A percentile compares a stretch with the other conserved stretches of the same genome.
These are phyloP conservation scores for Arthrobotrys conoides DNA, from an alignment of 2,329 filamentous ascomycete species.

Conservation along the genomic window DNA sequence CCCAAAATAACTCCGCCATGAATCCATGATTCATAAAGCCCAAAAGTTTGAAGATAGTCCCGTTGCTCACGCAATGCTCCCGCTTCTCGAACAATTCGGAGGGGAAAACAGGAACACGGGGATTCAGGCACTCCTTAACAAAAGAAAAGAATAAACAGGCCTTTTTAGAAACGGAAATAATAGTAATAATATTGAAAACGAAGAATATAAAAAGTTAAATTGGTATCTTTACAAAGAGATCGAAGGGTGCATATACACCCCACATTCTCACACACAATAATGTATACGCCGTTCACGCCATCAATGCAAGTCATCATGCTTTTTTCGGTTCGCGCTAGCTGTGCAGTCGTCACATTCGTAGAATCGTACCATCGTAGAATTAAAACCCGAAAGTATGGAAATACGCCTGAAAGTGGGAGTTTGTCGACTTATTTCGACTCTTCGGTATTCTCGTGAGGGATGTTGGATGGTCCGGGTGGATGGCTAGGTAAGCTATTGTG, in stretches of 20 bases:
- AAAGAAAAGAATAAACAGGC: not conserved
- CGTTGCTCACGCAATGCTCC: slow-evolving; percentile 14
- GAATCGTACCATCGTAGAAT: slow-evolving; percentile 61
- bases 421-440: slow-evolving; percentile 69
- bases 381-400: slow-evolving; percentile 64
- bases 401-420: slow-evolving; percentile 63
- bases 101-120: slow-evolving; percentile 11
- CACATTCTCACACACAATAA: slow-evolving; percentile 54
- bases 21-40: slow-evolving; percentile 32
- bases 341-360: slow-evolving; percentile 60
- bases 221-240: slow-evolving; percentile 59
- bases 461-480: slow-evolving; percentile 65
- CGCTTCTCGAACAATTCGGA: slow-evolving; percentile 11
- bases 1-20: slow-evolving; percentile 40
- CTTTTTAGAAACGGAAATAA: slow-evolving; percentile 9
- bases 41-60: not conserved
- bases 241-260: slow-evolving; percentile 42
- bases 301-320: slow-evolving; percentile 60
- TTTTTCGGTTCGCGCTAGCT: slow-evolving; percentile 55
- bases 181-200: slow-evolving; percentile 13
- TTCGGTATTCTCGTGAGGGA: slow-evolving; percentile 68
- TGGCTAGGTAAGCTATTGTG: slow-evolving; percentile 65
- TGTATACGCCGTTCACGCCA: slow-evolving; percentile 61
- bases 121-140: slow-evolving; percentile 18
- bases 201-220: slow-evolving; percentile 29